Evolutionary conservation across 305 asterid genomes (phyloP).

Genomic region (Ajuga reptans): DNA sequence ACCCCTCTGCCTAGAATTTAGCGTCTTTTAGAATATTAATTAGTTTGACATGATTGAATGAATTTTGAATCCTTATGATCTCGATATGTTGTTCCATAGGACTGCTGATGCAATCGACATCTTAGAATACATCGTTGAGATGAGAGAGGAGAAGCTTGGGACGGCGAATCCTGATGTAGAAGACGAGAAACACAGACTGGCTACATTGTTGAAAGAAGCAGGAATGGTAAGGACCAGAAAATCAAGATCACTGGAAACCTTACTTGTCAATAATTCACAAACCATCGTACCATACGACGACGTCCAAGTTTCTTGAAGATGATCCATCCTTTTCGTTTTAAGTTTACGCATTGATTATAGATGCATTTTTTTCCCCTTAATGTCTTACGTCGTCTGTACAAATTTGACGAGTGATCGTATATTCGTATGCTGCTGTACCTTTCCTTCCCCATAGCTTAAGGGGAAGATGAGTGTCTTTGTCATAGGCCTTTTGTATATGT

Average conservation of each 20-base stretch:
- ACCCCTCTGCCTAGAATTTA: too few species aligned
- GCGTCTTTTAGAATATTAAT: neutral
- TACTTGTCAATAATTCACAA: slow-evolving; percentile 43
- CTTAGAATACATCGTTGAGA: slow-evolving; percentile 63
- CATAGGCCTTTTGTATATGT: slow-evolving; percentile 11
- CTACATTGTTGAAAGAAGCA: slow-evolving; percentile 53
- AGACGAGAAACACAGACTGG: slow-evolving; percentile 64
- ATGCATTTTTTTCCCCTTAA: slow-evolving; percentile 8
- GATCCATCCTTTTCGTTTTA: neutral
- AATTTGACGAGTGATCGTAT: slow-evolving; percentile 1
- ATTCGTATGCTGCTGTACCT: neutral
- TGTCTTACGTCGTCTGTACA: slow-evolving; percentile 13
- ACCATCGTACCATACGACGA: slow-evolving; percentile 11
- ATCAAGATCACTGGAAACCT: slow-evolving; percentile 55
- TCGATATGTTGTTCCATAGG: slow-evolving; percentile 30
- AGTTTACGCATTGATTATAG: neutral
- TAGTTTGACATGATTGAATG: neutral
- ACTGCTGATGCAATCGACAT: slow-evolving; percentile 69
- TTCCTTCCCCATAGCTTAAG: neutral
- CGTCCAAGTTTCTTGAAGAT: slow-evolving; percentile 26
- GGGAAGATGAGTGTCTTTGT: slow-evolving; percentile 28
- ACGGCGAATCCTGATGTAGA: slow-evolving; percentile 80
- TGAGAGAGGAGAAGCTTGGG: slow-evolving; percentile 91
- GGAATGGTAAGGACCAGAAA: slow-evolving; percentile 58
- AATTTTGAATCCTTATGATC: neutral